phyloP scores from a whole-genome alignment of 2,329 filamentous ascomycete genomes.

The Penicillium oxalicum region DNA sequence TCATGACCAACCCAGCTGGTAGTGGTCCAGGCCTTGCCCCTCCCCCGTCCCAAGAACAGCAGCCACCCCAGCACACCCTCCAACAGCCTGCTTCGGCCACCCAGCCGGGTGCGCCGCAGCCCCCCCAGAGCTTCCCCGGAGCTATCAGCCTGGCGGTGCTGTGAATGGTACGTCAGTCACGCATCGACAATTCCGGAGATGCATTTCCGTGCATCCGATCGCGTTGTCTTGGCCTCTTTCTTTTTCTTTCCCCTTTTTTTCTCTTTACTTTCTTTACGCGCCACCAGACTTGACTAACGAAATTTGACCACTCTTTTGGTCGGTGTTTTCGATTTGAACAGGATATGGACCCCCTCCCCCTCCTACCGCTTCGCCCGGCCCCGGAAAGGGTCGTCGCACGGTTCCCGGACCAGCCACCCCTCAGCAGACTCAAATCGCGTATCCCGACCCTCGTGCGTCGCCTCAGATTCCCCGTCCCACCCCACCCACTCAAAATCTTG shows the following conservation, averaged over 20 bases:
- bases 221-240: conserved; percentile 22
- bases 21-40: conserved; percentile 77
- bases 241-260: no score
- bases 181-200: no score
- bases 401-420: conserved; percentile 71
- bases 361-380: conserved; percentile 79
- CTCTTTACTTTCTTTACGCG: no score
- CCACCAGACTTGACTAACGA: no score
- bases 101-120: conserved; percentile 60
- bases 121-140: conserved; percentile 65
- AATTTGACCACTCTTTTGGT: no score
- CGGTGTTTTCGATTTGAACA: conserved; percentile 17
- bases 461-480: conserved; percentile 85
- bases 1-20: conserved; percentile 87
- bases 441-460: conserved; percentile 74
- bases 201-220: conserved; percentile 21
- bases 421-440: conserved; percentile 84
- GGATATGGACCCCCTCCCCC: conserved; percentile 80
- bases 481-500: conserved; percentile 51
- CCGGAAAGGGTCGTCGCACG: conserved; percentile 64
- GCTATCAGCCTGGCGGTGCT: conserved; percentile 58
- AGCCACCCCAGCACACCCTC: conserved; percentile 53
- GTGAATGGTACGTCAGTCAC: conserved; percentile 51
- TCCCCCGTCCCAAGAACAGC: conserved; percentile 63
- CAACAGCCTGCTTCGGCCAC: conserved; percentile 54